Evolutionary conservation across 495 filamentous ascomycete genomes (phyloP), one percentile per base, ranked within the genome.

Genomic region (Neurospora tetraspora): DNA sequence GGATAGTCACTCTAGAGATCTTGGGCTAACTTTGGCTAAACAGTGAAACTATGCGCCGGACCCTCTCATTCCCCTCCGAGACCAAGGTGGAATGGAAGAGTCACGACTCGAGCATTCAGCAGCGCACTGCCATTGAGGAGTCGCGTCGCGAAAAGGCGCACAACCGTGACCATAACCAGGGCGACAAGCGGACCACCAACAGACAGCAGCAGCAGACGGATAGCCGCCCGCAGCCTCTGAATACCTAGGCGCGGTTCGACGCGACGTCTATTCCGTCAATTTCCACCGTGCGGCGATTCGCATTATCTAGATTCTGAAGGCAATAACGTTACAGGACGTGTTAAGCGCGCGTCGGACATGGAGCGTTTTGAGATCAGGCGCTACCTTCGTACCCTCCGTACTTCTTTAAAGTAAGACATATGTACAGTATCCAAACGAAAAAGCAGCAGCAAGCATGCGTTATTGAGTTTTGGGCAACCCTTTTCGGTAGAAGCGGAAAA

Each of bases 81-180:
- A 99, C 96, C 68, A 93, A 91, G 75, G 89, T 99, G 71, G 89
- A 94, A 73, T 99, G 93, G 91, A 96, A 97, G 84, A 94, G 91
- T 78, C 96, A 99, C 78, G 94, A 91, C 72, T 83, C 86, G 20
- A 93, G 91, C 81, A 93, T 94, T 74, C 90, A 91, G 73, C 92
- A 94, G 80, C 89, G 92, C 71, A 91, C 88, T 12, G 90, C 90
- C 36, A 93, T 94, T 71, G 92, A 94, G 79, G 91, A 94, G 78
- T 91, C 91, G 71, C 91, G 92, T 73, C 91, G 93, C 69, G 92
- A 94, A 72, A 94, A 94, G 79, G 82, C 86, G 16, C 81, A 85
- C 39, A 82, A 85, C 40, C 83, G 82, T 71, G 78, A 85, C 73
- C 73, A 78, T 42, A 74, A 86, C 68, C 83, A 85, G 73, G 73